Percentiles rank a stretch among this genome's conserved stretches.
These are phyloP conservation scores for Tricholoma terreum DNA, from an alignment of 768 basidiomycete genomes.

Conservation along the genomic window DNA sequence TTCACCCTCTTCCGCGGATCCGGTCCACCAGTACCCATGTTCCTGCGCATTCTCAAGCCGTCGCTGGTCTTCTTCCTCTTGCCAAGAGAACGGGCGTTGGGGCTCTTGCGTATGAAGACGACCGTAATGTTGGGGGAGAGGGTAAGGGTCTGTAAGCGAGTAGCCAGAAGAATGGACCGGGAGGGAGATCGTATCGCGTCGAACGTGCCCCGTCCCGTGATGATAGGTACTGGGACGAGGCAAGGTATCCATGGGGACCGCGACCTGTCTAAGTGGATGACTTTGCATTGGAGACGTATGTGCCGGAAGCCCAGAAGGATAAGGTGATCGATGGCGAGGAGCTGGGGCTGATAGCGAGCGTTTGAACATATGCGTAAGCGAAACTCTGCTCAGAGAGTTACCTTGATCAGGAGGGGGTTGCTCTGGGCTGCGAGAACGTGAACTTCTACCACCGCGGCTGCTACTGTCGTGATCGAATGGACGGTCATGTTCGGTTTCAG, in stretches of 20 bases:
- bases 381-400: conserved; percentile 38
- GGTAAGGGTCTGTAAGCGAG: conserved; percentile 2
- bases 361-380: conserved; percentile 64
- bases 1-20: not conserved
- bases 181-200: conserved; percentile 29
- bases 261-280: not conserved
- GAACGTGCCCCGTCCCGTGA: conserved; percentile 13
- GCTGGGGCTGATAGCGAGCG: conserved; percentile 60
- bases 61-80: conserved; percentile 8
- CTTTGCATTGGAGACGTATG: not conserved
- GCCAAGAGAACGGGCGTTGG: conserved; percentile 7
- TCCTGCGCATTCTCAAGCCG: conserved; percentile 5
- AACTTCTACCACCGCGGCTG: not conserved
- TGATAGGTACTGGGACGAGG: conserved; percentile 12
- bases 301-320: not conserved
- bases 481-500: not conserved
- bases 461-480: not conserved
- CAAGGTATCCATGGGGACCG: conserved; percentile 10
- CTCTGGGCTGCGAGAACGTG: conserved; percentile 7
- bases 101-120: conserved; percentile 15
- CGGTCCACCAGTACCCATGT: conserved; percentile 13
- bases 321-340: conserved; percentile 4
- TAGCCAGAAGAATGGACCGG: conserved; percentile 13
- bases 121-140: conserved; percentile 6
- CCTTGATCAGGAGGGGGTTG: not conserved